Percentiles rank a stretch among this genome's conserved stretches.
Conservation (phyloP, 345 rosid species). For the Ceriops tagal region DNA sequence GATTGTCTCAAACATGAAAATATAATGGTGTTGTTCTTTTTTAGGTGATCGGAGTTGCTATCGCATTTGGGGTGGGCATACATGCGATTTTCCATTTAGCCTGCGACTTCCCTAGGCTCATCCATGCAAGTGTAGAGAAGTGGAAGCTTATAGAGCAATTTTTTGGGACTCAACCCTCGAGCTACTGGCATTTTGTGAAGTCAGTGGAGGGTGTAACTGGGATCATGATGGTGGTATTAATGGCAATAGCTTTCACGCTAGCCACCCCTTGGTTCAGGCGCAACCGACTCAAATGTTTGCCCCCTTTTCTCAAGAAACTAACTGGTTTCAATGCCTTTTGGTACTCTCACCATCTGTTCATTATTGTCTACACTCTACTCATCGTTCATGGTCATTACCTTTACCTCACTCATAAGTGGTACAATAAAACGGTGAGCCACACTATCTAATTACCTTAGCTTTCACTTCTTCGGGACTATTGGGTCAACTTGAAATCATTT, state of each 20-base stretch:
- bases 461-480: not conserved
- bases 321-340: conserved; percentile 87
- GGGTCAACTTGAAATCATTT: too few species aligned
- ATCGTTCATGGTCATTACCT: conserved; percentile 62
- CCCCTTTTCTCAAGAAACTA: conserved; percentile 56
- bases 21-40: not conserved
- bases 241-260: conserved; percentile 75
- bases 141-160: conserved; percentile 49
- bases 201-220: conserved; percentile 69
- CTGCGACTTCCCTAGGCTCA: conserved; percentile 67
- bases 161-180: conserved; percentile 58
- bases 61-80: conserved; percentile 53
- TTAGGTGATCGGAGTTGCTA: conserved; percentile 65
- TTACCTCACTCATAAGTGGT: conserved; percentile 54
- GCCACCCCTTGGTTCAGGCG: conserved; percentile 77
- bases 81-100: conserved; percentile 57
- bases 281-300: conserved; percentile 43
- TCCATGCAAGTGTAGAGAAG: conserved; percentile 46
- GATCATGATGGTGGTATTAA: conserved; percentile 51
- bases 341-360: conserved; percentile 78
- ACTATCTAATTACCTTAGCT: not conserved
- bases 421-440: conserved; percentile 56
- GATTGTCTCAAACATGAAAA: not conserved
- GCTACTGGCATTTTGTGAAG: conserved; percentile 65
- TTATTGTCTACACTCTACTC: conserved; percentile 66